Evolutionary conservation across 2,329 filamentous ascomycete species (phyloP), one percentile per base, ranked within the genome.

Genomic region (Aureobasidium leucospermi): DNA sequence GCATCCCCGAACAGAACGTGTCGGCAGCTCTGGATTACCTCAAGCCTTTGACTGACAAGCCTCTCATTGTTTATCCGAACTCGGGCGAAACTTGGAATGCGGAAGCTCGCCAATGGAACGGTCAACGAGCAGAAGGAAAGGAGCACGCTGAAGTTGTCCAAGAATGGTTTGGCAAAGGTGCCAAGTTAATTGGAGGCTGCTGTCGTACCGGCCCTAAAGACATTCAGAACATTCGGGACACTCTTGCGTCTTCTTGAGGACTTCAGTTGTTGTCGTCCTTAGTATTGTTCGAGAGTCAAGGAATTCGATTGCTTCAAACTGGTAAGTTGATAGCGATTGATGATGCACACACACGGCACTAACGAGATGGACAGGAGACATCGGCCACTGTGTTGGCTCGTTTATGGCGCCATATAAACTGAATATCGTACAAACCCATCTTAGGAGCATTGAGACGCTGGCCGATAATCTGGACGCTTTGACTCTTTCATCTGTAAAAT

Each of bases 51-150:
- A 71, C 74, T 19, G 63, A 64, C 31, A 69, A 71, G 51, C 69
- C 71, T 9, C 61, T 77, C 42, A 62, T 75, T 15, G 66, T 69
- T 16, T 79, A 79, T 65, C 75, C 77, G 0, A 79, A 79, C 53
- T 78, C 75, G 4, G 77, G 77, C 2, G 77, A 79, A 65, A 66
- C 66, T 29, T 79, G 74, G 71, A 73, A 79, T 66, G 74, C 76
- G 5, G 66, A 65, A 56, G 71, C 66, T 10, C 70, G 76, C 56
- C 66, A 62, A 23, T 73, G 70, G 70, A 61, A 64, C 42, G 68
- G 70, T 8, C 29, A 58, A 29, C 60, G 62, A 19, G 60, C 65
- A 10, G 62, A 64, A 34, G 63, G 65, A 9, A 46, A 60, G 4
- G 61, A 65, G 28, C 62, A 74, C 53, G 64, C 65, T n/a, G 65